Conservation (phyloP, 768 basidiomycete genomes). For the Boletus reticuloceps region DNA sequence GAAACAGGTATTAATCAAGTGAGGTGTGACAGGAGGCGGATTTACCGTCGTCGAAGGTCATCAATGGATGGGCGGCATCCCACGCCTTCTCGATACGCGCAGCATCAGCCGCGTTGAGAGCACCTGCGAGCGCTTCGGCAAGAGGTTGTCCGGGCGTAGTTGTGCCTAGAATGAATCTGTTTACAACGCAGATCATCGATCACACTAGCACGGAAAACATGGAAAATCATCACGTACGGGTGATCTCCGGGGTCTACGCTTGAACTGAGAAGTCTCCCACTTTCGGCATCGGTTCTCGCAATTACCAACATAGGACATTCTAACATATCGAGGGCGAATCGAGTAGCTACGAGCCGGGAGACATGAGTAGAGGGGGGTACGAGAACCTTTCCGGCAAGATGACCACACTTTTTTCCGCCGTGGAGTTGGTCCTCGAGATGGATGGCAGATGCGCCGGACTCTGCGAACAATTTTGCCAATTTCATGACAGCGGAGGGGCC, state of each 20-base stretch:
- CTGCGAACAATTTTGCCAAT: conserved; percentile 90
- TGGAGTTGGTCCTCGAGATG: conserved; percentile 94
- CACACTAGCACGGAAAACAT: conserved; percentile 1
- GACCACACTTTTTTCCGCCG: conserved; percentile 94
- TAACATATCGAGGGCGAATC: conserved; percentile 89
- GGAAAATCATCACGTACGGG: conserved; percentile 34
- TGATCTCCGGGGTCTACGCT: conserved; percentile 84
- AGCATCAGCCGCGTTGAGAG: conserved; percentile 63
- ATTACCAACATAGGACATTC: conserved; percentile 87
- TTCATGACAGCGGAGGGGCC: conserved; percentile 95
- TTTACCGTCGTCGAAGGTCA: conserved; percentile 84
- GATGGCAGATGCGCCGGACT: conserved; percentile 87
- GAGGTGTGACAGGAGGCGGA: conserved; percentile 44
- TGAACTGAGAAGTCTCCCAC: conserved; percentile 78
- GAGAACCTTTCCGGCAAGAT: conserved; percentile 88
- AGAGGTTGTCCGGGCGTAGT: conserved; percentile 48
- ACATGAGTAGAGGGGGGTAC: conserved; percentile 88
- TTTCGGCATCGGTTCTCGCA: conserved; percentile 90
- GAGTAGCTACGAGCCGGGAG: conserved; percentile 78
- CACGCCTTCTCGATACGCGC: conserved; percentile 75
- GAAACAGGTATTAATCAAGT: neutral
- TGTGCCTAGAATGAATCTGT: conserved; percentile 67
- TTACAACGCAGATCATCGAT: conserved; percentile 7
- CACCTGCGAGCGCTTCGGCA: conserved; percentile 67
- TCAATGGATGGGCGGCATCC: conserved; percentile 63